These are phyloP conservation scores for Trypanosoma vivax DNA, from an alignment of 208 protist species.

Conservation along the genomic window DNA sequence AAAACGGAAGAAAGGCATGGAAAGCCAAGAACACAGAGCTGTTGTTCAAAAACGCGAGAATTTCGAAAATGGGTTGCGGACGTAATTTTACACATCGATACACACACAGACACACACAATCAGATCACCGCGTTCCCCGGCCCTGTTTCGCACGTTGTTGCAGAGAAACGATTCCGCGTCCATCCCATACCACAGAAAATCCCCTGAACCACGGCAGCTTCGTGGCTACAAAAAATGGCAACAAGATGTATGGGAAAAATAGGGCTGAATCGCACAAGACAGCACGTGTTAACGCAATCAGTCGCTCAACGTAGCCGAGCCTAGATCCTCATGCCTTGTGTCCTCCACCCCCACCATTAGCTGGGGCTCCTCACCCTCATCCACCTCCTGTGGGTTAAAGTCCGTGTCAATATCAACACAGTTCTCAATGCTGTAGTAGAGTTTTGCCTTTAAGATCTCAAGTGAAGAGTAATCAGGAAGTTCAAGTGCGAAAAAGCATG, in stretches of 20 bases:
- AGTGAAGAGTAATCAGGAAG: constrained; percentile 92
- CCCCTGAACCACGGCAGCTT: too few species aligned
- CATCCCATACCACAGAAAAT: too few species aligned
- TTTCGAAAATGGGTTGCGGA: too few species aligned
- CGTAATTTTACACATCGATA: too few species aligned
- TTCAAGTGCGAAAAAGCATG: constrained; percentile 95
- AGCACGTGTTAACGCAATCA: not conserved
- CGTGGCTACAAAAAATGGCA: too few species aligned
- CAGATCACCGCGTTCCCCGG: too few species aligned
- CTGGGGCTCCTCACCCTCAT: constrained; percentile 75
- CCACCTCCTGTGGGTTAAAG: constrained; percentile 75
- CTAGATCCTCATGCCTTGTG: constrained; percentile 39
- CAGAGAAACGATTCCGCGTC: too few species aligned
- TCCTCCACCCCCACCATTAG: constrained; percentile 54
- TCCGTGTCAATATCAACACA: constrained; percentile 94
- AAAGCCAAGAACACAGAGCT: not conserved
- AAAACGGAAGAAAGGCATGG: not conserved
- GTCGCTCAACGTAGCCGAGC: constrained; percentile 19
- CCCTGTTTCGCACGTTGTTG: too few species aligned
- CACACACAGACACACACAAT: too few species aligned
- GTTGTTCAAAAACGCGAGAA: too few species aligned
- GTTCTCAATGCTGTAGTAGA: constrained; percentile 94
- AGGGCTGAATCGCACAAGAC: not conserved
- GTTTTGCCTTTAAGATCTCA: constrained; percentile 89
- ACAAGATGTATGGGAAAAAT: not conserved